Base-by-base conservation (phyloP, 768 basidiomycete genomes). In the Cytidiella melzeri region DNA sequence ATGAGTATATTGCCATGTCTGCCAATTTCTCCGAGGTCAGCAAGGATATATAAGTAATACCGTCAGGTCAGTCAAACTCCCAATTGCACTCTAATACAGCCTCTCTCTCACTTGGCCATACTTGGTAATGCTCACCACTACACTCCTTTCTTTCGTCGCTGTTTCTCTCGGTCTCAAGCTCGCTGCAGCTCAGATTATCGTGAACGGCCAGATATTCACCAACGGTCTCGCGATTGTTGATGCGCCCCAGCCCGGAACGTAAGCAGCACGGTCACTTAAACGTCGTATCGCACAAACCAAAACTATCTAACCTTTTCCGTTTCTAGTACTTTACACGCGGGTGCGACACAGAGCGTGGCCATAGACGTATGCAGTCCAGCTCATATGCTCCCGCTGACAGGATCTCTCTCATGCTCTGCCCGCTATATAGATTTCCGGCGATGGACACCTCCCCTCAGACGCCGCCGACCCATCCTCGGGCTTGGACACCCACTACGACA, bases 401-500 rank as follows among this genome's bases (percentile, higher is more conserved):
- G 23, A 11, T n/a, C 9, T 15, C 9, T 40, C 28, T n/a, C 46
- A 39, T 10, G 37, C 18, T 10, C 13, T 11, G 5, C 21, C 11
- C 38, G 24, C 4, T n/a, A 41, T 0, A 12, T 41, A 69, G 67
- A 54, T 76, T 1, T 76, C 74, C 25, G 75, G 74, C 3, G 63
- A 76, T 55, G 74, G 75, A 19, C 67, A 71, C 38, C 62, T 76
- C 11, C 61, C 67, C 28, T 48, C 65, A 20, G 54, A 46, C 38
- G 68, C 70, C n/a, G 59, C 62, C 23, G 51, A 57, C 5, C 69
- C 71, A 4, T 62, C 60, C 46, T 72, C 73, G 5, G 58, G 55
- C 21, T 54, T 65, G 7, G 47, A 66, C 0, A 74, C 71, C 1
- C 61, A 65, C 39, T 73, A 65, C 56, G 66, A 71, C 51, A 61